Evolutionary conservation across 1,139 yeast genomes (phyloP), one percentile per base, ranked within the genome.

Genomic region (Yamadazyma epiphylla): DNA sequence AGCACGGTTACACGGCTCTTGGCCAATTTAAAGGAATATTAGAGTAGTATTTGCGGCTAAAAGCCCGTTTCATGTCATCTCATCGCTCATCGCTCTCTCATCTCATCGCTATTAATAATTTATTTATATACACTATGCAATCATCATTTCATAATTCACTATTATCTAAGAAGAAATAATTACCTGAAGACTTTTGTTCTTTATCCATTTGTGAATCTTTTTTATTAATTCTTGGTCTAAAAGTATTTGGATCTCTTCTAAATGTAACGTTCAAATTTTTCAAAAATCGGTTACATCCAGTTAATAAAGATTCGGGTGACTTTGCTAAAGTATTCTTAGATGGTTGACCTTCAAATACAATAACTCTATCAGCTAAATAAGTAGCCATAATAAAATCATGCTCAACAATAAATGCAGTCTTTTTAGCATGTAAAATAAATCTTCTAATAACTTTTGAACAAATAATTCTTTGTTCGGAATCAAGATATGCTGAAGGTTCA

Each of bases 361-460:
- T 91, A 48, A 91, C 98, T 58, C 95, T 80, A 64, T 91, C 98
- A 40, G 99, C 98, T 70, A 91, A 76, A 60, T 91, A 91, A 16
- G 98, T 91, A 43, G 98, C 97, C 98, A 91, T 91, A 68, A 91
- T 91, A 76, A 91, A 91, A 79, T 91, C 99, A 80, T 91, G 99
- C 81, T 91, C 99, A 39, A 91, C 99, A 51, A 91, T 73, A 58
- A 91, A 91, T 7, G 98, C 98, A 28, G 98, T 88, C 74, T 89
- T 91, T 72, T 91, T 89, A 47, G 96, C 79, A 60, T 91, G 98
- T 58, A 91, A 71, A 53, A 94, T 86, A 57, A 87, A 91, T 64
- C 96, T 83, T 76, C 96, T 85, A 54, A 91, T 94, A 46, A 91
- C 98, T 72, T 91, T 91, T 37, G 98, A 85, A 72, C 98, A 94